Percentiles rank a stretch among this genome's conserved stretches.
Evolutionary conservation across 371 early-diverging fungal species (phyloP).

Genomic region (Rhizopus arrhizus): DNA sequence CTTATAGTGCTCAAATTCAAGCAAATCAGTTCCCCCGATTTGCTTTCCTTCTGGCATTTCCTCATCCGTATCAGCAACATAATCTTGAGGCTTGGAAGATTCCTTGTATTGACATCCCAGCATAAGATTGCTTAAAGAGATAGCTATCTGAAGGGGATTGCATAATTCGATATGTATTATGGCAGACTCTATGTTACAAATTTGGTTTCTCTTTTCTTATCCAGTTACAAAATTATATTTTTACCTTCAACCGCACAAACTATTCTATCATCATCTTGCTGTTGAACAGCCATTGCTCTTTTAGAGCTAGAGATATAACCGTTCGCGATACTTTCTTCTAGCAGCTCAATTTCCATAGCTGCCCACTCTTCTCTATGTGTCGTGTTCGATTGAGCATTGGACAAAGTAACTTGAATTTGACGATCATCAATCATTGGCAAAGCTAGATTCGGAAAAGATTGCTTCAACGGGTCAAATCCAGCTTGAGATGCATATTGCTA

Average conservation of each 20-base stretch:
- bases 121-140: conserved; percentile 61
- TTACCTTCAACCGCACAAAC: conserved; percentile 74
- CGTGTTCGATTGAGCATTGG: conserved; percentile 46
- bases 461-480: conserved; percentile 45
- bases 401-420: conserved; percentile 49
- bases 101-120: conserved; percentile 63
- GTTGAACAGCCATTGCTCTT: conserved; percentile 45
- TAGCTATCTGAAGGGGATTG: conserved; percentile 69
- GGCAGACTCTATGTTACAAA: conserved; percentile 59
- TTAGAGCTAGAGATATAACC: conserved; percentile 44
- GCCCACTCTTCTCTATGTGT: conserved; percentile 62
- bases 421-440: conserved; percentile 55
- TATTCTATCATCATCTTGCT: conserved; percentile 56
- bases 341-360: conserved; percentile 62
- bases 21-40: conserved; percentile 27
- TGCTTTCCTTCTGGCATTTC: conserved; percentile 36
- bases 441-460: conserved; percentile 45
- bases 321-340: conserved; percentile 53
- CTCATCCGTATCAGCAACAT: not conserved
- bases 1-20: conserved; percentile 52
- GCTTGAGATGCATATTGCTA: conserved; percentile 50
- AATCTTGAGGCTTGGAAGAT: conserved; percentile 32
- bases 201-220: conserved; percentile 1
- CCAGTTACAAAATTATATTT: not conserved
- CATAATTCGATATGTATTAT: conserved; percentile 62